phyloP scores from a whole-genome alignment of 148 eudicot species.

The Nepenthes mirabilis region DNA sequence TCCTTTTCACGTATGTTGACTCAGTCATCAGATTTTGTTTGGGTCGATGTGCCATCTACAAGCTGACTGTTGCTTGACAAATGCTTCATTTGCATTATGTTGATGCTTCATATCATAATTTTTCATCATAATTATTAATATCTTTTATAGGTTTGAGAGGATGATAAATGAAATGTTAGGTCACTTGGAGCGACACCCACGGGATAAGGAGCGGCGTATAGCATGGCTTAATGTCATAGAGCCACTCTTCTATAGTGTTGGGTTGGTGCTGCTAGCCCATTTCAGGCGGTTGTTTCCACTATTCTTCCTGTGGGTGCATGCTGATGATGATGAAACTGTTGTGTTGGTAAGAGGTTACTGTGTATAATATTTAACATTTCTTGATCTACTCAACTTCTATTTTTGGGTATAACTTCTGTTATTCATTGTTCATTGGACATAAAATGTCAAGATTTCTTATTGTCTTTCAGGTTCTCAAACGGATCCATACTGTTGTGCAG shows the following conservation, averaged over 20 bases:
- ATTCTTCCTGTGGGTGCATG: constrained; percentile 93
- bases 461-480: constrained; percentile 58
- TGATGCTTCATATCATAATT: not conserved
- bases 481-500: constrained; percentile 42
- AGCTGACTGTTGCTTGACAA: not conserved
- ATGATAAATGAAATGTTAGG: constrained; percentile 85
- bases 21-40: too few species aligned
- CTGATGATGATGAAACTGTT: constrained; percentile 86
- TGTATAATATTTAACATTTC: constrained; percentile 1
- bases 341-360: constrained; percentile 41
- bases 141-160: constrained; percentile 62
- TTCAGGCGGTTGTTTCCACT: constrained; percentile 85
- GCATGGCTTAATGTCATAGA: constrained; percentile 75
- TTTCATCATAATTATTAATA: not conserved
- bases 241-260: constrained; percentile 48
- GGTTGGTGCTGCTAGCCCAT: constrained; percentile 76
- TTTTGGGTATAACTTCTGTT: not conserved
- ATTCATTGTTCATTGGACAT: too few species aligned
- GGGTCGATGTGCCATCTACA: too few species aligned
- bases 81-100: not conserved
- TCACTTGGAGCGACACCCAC: constrained; percentile 90
- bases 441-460: not conserved
- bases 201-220: constrained; percentile 67
- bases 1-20: too few species aligned
- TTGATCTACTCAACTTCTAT: not conserved